Percentiles rank a stretch among this genome's conserved stretches.
Conservation (phyloP, 305 asterid genomes). For the Fraxinus nigra region DNA sequence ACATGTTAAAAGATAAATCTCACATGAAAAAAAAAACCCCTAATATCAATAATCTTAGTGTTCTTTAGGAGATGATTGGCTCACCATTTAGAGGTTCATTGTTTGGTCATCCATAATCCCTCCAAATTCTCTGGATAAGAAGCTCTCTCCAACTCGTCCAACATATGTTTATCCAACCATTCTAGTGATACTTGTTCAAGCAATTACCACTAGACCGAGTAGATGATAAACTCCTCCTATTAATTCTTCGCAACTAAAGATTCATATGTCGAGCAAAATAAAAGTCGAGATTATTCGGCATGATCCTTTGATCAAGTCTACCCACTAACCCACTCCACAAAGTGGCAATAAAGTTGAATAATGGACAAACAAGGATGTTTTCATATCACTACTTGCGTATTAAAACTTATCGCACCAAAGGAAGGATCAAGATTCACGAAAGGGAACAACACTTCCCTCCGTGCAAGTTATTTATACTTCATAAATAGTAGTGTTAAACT, state of each 20-base stretch:
- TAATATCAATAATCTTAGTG: not conserved
- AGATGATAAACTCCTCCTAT: not conserved
- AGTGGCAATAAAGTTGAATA: not conserved
- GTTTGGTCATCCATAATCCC: not conserved
- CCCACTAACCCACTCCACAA: not conserved
- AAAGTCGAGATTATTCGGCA: not conserved
- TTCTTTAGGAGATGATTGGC: not conserved
- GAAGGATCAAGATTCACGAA: not conserved
- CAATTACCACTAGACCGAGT: not conserved
- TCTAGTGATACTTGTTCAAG: not conserved
- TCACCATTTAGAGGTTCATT: not conserved
- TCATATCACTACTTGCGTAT: not conserved
- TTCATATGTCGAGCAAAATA: not conserved
- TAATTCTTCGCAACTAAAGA: not conserved
- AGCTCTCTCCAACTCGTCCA: not conserved
- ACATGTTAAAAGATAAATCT: too few relatives aligned
- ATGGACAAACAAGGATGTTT: not conserved
- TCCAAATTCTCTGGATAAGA: not conserved
- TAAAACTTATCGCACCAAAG: not conserved
- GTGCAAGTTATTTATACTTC: not conserved
- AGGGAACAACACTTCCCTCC: not conserved
- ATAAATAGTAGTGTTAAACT: not conserved
- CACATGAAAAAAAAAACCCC: not conserved
- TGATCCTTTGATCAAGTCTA: not conserved
- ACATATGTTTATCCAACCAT: not conserved